Evolutionary conservation across 257 asterid species (phyloP).

Genomic region (Przewalskia tangutica): DNA sequence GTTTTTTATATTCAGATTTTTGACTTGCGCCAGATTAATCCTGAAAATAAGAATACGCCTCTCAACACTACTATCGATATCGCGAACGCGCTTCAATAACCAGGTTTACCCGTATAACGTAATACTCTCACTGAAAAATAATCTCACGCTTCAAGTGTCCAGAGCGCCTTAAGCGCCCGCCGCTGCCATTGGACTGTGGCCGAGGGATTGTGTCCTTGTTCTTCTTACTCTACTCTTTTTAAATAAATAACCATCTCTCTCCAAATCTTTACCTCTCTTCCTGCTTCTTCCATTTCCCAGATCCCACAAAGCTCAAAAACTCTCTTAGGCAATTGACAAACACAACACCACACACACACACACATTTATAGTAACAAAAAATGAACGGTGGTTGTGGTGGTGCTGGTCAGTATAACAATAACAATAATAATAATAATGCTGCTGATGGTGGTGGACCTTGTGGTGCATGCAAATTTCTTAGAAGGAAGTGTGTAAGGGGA

Average conservation of each 20-base stretch:
- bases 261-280: conserved; percentile 11
- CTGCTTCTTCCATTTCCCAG: background rate
- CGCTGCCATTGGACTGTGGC: too few species aligned
- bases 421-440: background rate
- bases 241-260: conserved; percentile 2
- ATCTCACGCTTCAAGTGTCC: too few species aligned
- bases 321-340: background rate
- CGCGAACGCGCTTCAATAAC: too few species aligned
- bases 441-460: conserved; percentile 18
- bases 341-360: background rate
- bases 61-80: too few species aligned
- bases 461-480: conserved; percentile 36
- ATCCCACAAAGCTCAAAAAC: background rate
- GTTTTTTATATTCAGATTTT: too few species aligned
- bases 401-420: conserved; percentile 1
- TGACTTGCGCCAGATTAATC: too few species aligned
- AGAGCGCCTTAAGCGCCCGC: too few species aligned
- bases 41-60: too few species aligned
- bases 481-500: conserved; percentile 27
- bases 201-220: too few species aligned
- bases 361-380: background rate
- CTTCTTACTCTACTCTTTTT: background rate
- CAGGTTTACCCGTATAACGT: too few species aligned
- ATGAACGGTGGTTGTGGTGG: conserved; percentile 8
- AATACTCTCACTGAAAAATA: too few species aligned